Percentiles rank a stretch among this genome's conserved stretches.
Evolutionary conservation across 495 filamentous ascomycete species (phyloP).

Genomic region (Sporormia fimetaria): DNA sequence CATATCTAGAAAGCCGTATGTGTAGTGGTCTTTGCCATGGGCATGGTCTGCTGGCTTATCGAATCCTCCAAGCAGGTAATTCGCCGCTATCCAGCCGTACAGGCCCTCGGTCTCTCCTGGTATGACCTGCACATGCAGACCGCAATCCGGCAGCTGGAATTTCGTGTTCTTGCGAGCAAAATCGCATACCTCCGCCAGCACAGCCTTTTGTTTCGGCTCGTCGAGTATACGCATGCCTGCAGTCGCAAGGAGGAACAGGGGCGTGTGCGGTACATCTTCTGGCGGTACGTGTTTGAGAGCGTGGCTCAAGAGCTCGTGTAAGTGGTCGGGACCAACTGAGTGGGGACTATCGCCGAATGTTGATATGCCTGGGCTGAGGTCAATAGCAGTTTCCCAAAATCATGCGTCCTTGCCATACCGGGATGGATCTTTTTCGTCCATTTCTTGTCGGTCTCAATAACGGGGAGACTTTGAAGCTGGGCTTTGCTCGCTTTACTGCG

Average conservation of each 20-base stretch:
- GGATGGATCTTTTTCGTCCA: slow-evolving; percentile 93
- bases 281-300: slow-evolving; percentile 72
- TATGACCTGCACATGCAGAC: slow-evolving; percentile 85
- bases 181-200: slow-evolving; percentile 70
- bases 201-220: slow-evolving; percentile 51
- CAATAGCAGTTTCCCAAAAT: slow-evolving; percentile 1
- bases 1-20: slow-evolving; percentile 98
- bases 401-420: slow-evolving; percentile 46
- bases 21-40: slow-evolving; percentile 82
- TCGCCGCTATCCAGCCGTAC: slow-evolving; percentile 98
- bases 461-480: slow-evolving; percentile 60
- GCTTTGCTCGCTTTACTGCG: slow-evolving; percentile 47
- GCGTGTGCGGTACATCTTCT: slow-evolving; percentile 68
- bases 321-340: slow-evolving; percentile 68
- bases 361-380: slow-evolving; percentile 52
- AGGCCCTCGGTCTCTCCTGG: slow-evolving; percentile 93
- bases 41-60: slow-evolving; percentile 62
- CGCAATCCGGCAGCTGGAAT: slow-evolving; percentile 85
- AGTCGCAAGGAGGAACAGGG: slow-evolving; percentile 88
- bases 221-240: slow-evolving; percentile 94
- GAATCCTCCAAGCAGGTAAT: slow-evolving; percentile 91
- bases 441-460: slow-evolving; percentile 66
- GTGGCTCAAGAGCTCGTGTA: slow-evolving; percentile 68
- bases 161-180: slow-evolving; percentile 68
- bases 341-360: slow-evolving; percentile 70